phyloP scores from a whole-genome alignment of 768 basidiomycete genomes.

The Boletus rubescentipes region DNA sequence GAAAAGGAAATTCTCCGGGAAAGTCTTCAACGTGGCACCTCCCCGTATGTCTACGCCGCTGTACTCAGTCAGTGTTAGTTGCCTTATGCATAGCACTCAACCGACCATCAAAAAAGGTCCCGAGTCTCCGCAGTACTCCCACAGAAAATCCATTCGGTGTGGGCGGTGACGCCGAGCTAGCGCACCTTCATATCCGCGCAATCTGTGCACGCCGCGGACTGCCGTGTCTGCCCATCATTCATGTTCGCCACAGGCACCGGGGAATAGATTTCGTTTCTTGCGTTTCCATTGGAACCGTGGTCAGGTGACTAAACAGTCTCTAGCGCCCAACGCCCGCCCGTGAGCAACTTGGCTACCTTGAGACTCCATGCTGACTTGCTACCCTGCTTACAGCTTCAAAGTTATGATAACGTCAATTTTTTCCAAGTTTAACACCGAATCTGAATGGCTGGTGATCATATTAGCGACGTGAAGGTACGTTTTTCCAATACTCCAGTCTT shows the following conservation, averaged over 20 bases:
- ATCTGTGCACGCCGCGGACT: conserved; percentile 25
- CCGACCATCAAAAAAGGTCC: conserved; percentile 4
- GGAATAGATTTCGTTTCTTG: conserved; percentile 17
- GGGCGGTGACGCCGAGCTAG: conserved; percentile 15
- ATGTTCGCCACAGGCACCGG: conserved; percentile 31
- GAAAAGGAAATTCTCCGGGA: conserved; percentile 8
- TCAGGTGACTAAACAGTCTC: conserved; percentile 12
- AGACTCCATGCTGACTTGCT: neutral
- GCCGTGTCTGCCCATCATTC: conserved; percentile 24
- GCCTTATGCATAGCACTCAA: conserved; percentile 7
- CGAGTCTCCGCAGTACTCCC: neutral
- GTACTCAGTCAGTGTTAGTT: neutral
- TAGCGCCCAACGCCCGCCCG: no score
- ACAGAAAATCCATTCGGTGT: neutral
- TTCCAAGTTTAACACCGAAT: neutral
- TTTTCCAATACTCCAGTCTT: neutral
- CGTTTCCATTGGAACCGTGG: conserved; percentile 26
- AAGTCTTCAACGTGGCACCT: neutral
- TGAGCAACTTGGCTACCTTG: neutral
- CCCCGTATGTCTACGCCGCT: no score
- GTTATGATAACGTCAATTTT: neutral
- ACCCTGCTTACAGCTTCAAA: neutral
- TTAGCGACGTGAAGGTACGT: neutral
- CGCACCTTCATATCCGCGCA: conserved; percentile 34
- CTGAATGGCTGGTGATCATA: neutral